Evolutionary conservation across 2,329 filamentous ascomycete species (phyloP).

Genomic region (Colletotrichum karsti): DNA sequence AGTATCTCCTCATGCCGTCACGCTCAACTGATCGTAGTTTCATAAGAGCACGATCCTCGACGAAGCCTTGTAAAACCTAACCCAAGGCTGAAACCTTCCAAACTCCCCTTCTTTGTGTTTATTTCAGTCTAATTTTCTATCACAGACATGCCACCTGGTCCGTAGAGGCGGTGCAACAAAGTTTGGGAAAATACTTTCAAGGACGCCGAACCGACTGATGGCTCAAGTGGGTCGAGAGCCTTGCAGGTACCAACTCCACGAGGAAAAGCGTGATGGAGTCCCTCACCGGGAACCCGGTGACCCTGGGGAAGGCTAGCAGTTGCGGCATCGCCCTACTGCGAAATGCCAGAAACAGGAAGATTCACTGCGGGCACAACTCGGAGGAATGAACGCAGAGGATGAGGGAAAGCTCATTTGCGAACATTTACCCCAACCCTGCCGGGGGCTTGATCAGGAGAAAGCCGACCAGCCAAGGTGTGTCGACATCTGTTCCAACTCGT

Average conservation of each 20-base stretch:
- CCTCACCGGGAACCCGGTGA: not conserved
- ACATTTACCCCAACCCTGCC: constrained; percentile 1
- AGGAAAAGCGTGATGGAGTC: constrained; percentile 7
- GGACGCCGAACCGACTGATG: not conserved
- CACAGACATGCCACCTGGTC: not conserved
- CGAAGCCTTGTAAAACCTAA: not conserved
- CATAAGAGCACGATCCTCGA: not conserved
- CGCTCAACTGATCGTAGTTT: not conserved
- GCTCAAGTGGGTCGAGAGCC: constrained; percentile 9
- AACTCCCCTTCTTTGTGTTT: not conserved
- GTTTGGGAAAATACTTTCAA: not conserved
- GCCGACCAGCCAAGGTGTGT: constrained; percentile 2
- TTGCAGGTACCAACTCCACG: not conserved
- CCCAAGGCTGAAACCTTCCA: not conserved
- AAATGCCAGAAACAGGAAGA: not conserved
- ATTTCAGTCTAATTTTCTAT: not conserved
- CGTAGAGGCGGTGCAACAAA: not conserved
- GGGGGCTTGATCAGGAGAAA: not conserved
- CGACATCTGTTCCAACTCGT: not conserved
- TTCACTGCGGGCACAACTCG: not conserved
- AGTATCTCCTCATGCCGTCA: constrained; percentile 10
- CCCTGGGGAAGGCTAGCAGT: not conserved
- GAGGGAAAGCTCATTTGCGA: constrained; percentile 13
- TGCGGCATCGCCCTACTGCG: not conserved
- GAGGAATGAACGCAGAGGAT: constrained; percentile 1